Evolutionary conservation across 2,329 filamentous ascomycete species (phyloP).

Genomic region (Cytospora paraplurivora): DNA sequence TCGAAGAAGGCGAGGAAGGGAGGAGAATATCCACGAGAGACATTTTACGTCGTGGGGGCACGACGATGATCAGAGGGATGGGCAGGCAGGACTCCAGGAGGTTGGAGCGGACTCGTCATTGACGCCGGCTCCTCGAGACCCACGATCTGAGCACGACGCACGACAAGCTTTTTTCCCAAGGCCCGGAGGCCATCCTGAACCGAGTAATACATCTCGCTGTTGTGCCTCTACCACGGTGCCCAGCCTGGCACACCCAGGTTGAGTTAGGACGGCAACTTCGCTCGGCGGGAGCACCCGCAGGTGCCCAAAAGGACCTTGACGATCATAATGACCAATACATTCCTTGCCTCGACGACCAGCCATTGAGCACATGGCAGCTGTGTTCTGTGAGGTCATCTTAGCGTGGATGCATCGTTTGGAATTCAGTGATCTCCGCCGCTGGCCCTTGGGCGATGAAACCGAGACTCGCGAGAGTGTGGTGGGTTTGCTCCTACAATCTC

Average conservation of each 20-base stretch:
- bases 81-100: not conserved
- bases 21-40: constrained; percentile 22
- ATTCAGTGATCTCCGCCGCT: constrained; percentile 24
- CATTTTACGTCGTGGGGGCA: constrained; percentile 18
- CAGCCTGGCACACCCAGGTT: not conserved
- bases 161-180: constrained; percentile 1
- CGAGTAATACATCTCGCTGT: constrained; percentile 2
- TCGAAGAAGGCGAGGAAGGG: constrained; percentile 21
- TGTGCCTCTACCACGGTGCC: constrained; percentile 11
- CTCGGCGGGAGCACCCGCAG: constrained; percentile 19
- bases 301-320: constrained; percentile 14
- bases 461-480: constrained; percentile 6
- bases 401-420: constrained; percentile 9
- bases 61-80: constrained; percentile 25
- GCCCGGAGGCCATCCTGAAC: not conserved
- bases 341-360: constrained; percentile 22
- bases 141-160: constrained; percentile 12
- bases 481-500: constrained; percentile 11
- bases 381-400: constrained; percentile 23
- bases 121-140: not conserved
- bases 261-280: constrained; percentile 5
- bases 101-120: not conserved
- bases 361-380: constrained; percentile 20
- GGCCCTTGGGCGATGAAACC: constrained; percentile 16
- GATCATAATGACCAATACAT: constrained; percentile 28